These are phyloP conservation scores for Eucalyptus sp. DNA, from an alignment of 345 rosid genomes.

Conservation along the genomic window DNA sequence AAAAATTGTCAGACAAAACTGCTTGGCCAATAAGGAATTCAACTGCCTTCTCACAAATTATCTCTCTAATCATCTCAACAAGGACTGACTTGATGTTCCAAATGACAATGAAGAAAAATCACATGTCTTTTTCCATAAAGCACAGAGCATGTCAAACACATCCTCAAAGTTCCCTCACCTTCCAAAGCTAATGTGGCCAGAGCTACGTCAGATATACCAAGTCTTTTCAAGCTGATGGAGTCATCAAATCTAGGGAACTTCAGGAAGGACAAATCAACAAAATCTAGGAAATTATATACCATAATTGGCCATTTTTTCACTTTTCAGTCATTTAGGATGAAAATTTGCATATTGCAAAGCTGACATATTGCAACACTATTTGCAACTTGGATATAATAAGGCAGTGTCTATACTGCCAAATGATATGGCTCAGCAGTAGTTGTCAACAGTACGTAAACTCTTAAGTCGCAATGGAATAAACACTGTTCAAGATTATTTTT, in stretches of 20 bases:
- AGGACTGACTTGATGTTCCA: neutral
- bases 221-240: conserved; percentile 48
- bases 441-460: neutral
- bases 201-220: conserved; percentile 76
- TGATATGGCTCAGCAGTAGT: neutral
- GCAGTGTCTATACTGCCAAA: neutral
- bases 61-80: neutral
- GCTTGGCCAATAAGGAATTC: neutral
- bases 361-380: neutral
- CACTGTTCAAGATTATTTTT: neutral
- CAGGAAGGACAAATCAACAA: conserved; percentile 4
- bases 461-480: neutral
- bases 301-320: neutral
- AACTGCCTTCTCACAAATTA: neutral
- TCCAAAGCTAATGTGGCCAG: conserved; percentile 66
- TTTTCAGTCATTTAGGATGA: neutral
- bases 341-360: neutral
- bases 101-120: neutral
- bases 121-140: neutral
- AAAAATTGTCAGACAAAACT: neutral
- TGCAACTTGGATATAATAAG: neutral
- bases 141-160: neutral
- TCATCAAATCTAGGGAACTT: conserved; percentile 43
- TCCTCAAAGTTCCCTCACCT: conserved; percentile 10
- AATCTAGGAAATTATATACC: neutral